phyloP scores from a whole-genome alignment of 441 rosid species.

The Mallotus japonicus region DNA sequence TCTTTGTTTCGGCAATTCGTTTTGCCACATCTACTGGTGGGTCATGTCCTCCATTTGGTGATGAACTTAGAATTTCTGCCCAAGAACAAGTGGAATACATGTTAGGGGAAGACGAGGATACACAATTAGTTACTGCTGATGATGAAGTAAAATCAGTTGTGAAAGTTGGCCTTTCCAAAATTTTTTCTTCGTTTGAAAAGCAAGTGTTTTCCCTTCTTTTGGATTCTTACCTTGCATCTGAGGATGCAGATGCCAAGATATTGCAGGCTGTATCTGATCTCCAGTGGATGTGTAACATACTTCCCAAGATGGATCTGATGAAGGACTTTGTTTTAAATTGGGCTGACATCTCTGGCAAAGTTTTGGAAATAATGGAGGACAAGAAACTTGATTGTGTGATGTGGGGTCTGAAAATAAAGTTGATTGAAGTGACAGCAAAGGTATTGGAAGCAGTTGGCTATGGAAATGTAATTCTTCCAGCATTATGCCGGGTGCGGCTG shows the following conservation, averaged over 20 bases:
- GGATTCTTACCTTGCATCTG: constrained; percentile 29
- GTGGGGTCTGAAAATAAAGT: constrained; percentile 72
- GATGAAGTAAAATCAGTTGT: constrained; percentile 68
- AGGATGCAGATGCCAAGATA: constrained; percentile 36
- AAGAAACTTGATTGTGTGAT: constrained; percentile 44
- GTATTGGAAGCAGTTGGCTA: constrained; percentile 86
- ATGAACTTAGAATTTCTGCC: constrained; percentile 75
- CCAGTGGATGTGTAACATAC: constrained; percentile 66
- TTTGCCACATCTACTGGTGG: constrained; percentile 65
- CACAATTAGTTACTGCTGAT: constrained; percentile 46
- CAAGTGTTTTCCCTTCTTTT: constrained; percentile 48
- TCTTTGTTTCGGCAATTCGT: constrained; percentile 70
- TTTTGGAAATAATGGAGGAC: constrained; percentile 53
- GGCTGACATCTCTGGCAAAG: constrained; percentile 49
- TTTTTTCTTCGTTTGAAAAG: constrained; percentile 48
- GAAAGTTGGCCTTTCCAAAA: constrained; percentile 47
- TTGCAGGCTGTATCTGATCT: constrained; percentile 51
- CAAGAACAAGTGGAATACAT: constrained; percentile 88
- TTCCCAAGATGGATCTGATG: constrained; percentile 72
- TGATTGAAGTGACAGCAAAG: constrained; percentile 74
- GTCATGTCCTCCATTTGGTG: constrained; percentile 51
- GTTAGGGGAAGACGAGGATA: constrained; percentile 69
- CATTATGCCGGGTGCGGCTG: constrained; percentile 46
- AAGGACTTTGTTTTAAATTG: constrained; percentile 76
- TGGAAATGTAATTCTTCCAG: constrained; percentile 70